Evolutionary conservation across 371 early-diverging fungal species (phyloP), one percentile per base, ranked within the genome.

Genomic region (Saksenaea oblongispora): DNA sequence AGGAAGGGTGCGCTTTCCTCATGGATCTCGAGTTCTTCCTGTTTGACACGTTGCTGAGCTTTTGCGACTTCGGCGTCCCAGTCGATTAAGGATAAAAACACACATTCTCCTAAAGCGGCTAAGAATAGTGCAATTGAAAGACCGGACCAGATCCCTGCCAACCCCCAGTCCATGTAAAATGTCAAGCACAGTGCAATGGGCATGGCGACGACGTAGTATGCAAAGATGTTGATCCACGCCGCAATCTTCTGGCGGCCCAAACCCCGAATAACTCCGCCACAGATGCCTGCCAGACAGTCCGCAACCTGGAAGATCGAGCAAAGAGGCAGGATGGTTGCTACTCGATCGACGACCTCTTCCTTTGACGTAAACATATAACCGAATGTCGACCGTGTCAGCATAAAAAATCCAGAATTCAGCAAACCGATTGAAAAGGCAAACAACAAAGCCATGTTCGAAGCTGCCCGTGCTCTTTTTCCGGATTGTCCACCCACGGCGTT

Each of bases 251-350:
- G 91, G 36, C 88, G 69, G 17, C 92, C 93, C 1, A 87, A 71
- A 47, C 91, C 91, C 36, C 93, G 86, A 26, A 93, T 77, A 2
- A 91, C 80, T 47, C 93, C 92, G 2, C 90, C 89, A 13, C 84
- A 80, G 5, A 90, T 85, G 59, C 86, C 83, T 18, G 86, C 86
- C 11, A 88, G 58, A 1, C 89, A 87, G 72, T 93, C 93, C 7
- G 81, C 73, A 61, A 95, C 75, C 71, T 97, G 97, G 76, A 91
- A 95, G 36, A 91, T 54, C 0, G 95, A 92, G 28, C 83, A 90
- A 4, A 92, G 63, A 0, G 95, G 95, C 61, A 95, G 71, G 28
- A 95, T 81, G 34, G 59, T 58, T 1, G 91, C 87, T 8, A 94
- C 93, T 11, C 87, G 70, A 7, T 54, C 69, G 36, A 93, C 78